phyloP scores from a whole-genome alignment of 371 early-diverging fungal genomes.

The Mortierella sp. region DNA sequence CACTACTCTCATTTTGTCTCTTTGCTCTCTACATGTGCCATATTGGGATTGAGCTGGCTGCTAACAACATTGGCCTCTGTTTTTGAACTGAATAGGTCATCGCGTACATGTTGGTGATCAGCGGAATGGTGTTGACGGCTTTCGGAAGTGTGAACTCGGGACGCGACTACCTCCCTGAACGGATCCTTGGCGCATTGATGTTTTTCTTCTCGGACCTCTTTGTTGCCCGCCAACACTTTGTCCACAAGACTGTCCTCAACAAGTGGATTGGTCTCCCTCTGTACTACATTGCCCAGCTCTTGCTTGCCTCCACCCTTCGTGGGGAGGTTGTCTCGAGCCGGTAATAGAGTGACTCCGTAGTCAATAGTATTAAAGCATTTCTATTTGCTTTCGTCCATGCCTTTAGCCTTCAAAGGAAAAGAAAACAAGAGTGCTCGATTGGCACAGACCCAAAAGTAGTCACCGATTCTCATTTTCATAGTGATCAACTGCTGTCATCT shows the following conservation, averaged over 20 bases:
- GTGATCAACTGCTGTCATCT: no score
- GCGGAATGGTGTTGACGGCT: slow-evolving; percentile 52
- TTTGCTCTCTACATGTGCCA: neutral
- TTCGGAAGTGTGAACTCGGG: slow-evolving; percentile 40
- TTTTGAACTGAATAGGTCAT: slow-evolving; percentile 21
- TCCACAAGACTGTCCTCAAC: slow-evolving; percentile 47
- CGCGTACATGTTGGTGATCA: slow-evolving; percentile 52
- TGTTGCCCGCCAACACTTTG: slow-evolving; percentile 52
- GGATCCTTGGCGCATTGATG: slow-evolving; percentile 51
- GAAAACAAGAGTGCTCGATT: no score
- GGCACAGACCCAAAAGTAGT: no score
- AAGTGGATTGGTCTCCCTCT: slow-evolving; percentile 55
- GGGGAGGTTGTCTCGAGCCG: slow-evolving; percentile 26
- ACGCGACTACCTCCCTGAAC: slow-evolving; percentile 35
- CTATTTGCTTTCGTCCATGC: no score
- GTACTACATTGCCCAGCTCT: slow-evolving; percentile 47
- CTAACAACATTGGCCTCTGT: slow-evolving; percentile 4
- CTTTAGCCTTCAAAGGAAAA: no score
- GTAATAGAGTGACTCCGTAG: no score
- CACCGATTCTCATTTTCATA: no score
- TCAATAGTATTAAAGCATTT: no score
- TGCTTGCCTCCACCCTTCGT: slow-evolving; percentile 52
- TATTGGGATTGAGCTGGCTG: neutral
- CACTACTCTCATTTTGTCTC: no score
- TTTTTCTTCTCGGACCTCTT: slow-evolving; percentile 56